These are phyloP conservation scores for Botrytis squamosa DNA, from an alignment of 2,329 filamentous ascomycete species.

Conservation along the genomic window DNA sequence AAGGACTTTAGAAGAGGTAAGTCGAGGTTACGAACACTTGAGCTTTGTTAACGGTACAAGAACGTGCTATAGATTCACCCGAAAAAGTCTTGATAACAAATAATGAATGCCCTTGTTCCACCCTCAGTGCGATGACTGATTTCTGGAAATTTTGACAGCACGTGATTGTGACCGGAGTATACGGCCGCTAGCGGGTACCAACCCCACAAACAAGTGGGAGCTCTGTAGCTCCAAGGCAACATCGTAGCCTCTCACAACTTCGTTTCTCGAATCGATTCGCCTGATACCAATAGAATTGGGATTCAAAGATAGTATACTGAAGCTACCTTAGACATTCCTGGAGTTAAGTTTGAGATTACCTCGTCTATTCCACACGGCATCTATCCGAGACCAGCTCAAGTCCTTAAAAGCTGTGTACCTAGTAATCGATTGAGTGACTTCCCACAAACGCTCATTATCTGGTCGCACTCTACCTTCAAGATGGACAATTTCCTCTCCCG, in stretches of 20 bases:
- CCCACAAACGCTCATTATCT: not conserved
- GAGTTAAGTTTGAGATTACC: not conserved
- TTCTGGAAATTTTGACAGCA: slow-evolving; percentile 4
- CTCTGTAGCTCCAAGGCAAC: slow-evolving; percentile 18
- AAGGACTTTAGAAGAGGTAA: not conserved
- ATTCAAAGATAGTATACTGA: not conserved
- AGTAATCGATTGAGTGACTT: not conserved
- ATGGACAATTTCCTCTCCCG: slow-evolving; percentile 42
- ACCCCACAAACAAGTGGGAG: not conserved
- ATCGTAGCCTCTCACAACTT: slow-evolving; percentile 11
- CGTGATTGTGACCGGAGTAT: not conserved
- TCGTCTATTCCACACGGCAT: not conserved
- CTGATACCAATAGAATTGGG: not conserved
- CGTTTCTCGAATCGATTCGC: not conserved
- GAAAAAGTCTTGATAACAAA: not conserved
- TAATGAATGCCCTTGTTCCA: slow-evolving; percentile 7
- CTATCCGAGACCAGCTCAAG: not conserved
- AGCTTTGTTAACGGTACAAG: not conserved
- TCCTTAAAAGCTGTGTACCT: not conserved
- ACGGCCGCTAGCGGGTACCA: slow-evolving; percentile 1
- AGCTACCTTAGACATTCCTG: not conserved
- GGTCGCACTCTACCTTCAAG: slow-evolving; percentile 10
- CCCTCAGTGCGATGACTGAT: slow-evolving; percentile 2
- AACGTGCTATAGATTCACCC: not conserved
- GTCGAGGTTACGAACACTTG: not conserved